A percentile compares a stretch with the other conserved stretches of the same genome.
These are phyloP conservation scores for Mycena vitilis DNA, from an alignment of 768 basidiomycete genomes.

Conservation along the genomic window DNA sequence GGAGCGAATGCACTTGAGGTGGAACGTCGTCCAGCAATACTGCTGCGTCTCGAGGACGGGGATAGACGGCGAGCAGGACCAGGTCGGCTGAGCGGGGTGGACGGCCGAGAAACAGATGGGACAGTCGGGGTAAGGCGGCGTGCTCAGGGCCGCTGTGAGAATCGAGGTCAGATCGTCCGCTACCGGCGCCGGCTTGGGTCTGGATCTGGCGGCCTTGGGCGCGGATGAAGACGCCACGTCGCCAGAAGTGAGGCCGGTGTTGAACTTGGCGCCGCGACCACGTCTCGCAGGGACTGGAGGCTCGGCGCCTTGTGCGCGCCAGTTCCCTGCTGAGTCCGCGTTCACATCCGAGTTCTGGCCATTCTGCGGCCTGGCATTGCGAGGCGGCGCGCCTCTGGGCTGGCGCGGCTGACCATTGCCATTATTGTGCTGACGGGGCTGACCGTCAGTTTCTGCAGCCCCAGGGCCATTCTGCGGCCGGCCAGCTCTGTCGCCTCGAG, in stretches of 20 bases:
- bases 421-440: too few relatives aligned
- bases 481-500: not conserved
- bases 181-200: conserved; percentile 42
- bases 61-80: conserved; percentile 86
- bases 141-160: conserved; percentile 73
- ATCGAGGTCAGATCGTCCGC: conserved; percentile 80
- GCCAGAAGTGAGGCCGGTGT: conserved; percentile 46
- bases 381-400: conserved; percentile 22
- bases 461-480: too few relatives aligned
- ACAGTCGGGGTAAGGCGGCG: conserved; percentile 82
- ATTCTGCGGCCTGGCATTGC: conserved; percentile 9
- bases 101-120: conserved; percentile 87
- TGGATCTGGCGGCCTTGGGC: conserved; percentile 21
- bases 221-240: conserved; percentile 9
- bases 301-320: conserved; percentile 11
- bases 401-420: conserved; percentile 17
- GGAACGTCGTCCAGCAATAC: conserved; percentile 93
- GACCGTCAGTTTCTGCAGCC: too few relatives aligned
- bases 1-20: conserved; percentile 87
- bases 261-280: conserved; percentile 51
- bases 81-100: conserved; percentile 81
- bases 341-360: conserved; percentile 3
- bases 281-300: conserved; percentile 10
- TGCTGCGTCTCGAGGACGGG: conserved; percentile 60
- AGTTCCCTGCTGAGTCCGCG: conserved; percentile 14